Percentiles rank a stretch among this genome's conserved stretches.
Evolutionary conservation across 176 grass and related monocot species (phyloP).

Genomic region (Oryza meyeriana): DNA sequence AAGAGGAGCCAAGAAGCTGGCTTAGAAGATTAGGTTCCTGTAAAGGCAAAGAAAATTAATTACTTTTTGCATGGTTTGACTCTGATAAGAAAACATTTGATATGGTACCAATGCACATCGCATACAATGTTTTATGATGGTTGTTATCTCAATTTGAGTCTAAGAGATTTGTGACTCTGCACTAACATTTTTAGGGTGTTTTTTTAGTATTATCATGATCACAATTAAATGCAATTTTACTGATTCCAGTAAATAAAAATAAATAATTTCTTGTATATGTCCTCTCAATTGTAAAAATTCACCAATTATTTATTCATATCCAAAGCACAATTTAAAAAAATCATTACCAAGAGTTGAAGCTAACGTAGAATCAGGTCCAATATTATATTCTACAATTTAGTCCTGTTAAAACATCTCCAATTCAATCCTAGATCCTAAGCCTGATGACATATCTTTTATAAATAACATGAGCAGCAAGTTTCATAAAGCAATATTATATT

Average conservation of each 20-base stretch:
- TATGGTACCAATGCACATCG: neutral
- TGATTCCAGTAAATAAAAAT: neutral
- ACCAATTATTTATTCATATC: neutral
- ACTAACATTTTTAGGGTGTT: neutral
- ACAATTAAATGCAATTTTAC: neutral
- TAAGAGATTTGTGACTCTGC: neutral
- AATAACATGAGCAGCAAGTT: neutral
- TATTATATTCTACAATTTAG: neutral
- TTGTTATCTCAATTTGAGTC: neutral
- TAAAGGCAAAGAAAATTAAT: conserved; percentile 36
- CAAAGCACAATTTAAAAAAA: neutral
- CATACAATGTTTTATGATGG: conserved; percentile 11
- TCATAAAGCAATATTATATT: neutral
- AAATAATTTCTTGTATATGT: neutral
- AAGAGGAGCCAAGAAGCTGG: conserved; percentile 59
- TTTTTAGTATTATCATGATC: neutral
- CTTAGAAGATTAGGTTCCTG: conserved; percentile 79
- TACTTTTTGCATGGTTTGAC: neutral
- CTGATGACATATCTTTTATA: neutral
- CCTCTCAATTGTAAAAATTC: neutral
- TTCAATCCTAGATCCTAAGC: neutral
- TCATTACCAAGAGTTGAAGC: neutral
- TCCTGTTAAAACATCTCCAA: neutral
- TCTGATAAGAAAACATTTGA: neutral
- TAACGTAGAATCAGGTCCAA: neutral